A percentile compares a stretch with the other conserved stretches of the same genome.
Evolutionary conservation across 148 eudicot genomes (phyloP).

Genomic region (Oxyria digyna): DNA sequence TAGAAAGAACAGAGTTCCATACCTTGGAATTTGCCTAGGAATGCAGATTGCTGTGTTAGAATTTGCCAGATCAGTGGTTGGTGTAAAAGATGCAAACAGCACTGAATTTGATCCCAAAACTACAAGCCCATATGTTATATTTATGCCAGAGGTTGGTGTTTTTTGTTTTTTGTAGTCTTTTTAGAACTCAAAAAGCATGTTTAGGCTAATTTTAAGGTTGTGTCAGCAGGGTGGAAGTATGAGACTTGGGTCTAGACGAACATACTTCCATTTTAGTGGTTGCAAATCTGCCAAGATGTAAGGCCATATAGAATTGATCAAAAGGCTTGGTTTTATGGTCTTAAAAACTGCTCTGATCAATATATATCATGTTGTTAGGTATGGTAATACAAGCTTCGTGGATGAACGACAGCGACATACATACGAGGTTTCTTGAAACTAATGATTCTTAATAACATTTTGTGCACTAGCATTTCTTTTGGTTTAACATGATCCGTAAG

Average conservation of each 20-base stretch:
- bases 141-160: conserved; percentile 54
- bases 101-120: conserved; percentile 48
- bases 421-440: background rate
- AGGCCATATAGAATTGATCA: background rate
- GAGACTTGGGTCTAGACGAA: conserved; percentile 9
- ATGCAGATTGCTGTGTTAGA: conserved; percentile 91
- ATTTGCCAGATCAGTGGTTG: conserved; percentile 25
- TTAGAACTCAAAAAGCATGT: background rate
- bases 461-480: no score
- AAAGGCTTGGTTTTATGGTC: no score
- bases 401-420: background rate
- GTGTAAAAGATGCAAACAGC: conserved; percentile 37
- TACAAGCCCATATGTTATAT: conserved; percentile 44
- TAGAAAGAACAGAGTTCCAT: conserved; percentile 71
- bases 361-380: background rate
- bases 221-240: background rate
- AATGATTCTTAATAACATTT: background rate
- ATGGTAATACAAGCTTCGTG: background rate
- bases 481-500: no score
- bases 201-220: background rate
- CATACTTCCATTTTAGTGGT: background rate
- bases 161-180: background rate
- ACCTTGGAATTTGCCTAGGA: conserved; percentile 81
- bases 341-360: no score
- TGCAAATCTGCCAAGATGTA: conserved; percentile 5